A percentile compares a stretch with the other conserved stretches of the same genome.
phyloP scores from a whole-genome alignment of 140 eudicot genomes.

The Erigeron philadelphicus region DNA sequence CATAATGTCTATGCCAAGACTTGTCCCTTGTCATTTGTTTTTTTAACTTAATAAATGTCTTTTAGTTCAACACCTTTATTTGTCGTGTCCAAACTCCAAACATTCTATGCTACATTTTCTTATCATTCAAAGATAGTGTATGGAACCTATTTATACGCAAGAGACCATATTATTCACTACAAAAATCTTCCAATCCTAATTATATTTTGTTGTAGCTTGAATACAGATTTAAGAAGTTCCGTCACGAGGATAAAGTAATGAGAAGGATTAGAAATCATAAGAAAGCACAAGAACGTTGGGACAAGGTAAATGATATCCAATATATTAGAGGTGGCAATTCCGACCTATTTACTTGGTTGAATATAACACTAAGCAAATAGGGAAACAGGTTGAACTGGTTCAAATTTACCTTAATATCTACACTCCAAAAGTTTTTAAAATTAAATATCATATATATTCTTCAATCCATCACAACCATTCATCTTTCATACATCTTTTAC shows the following conservation, averaged over 20 bases:
- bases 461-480: no score
- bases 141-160: background rate
- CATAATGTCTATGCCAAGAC: no score
- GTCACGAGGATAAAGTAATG: constrained; percentile 61
- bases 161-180: background rate
- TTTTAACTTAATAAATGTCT: background rate
- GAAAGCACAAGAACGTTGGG: constrained; percentile 80
- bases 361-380: background rate
- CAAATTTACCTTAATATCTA: no score
- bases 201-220: constrained; percentile 49
- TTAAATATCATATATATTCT: no score
- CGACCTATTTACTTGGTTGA: background rate
- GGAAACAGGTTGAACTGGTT: background rate
- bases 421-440: no score
- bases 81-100: constrained; percentile 14
- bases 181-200: constrained; percentile 11
- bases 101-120: background rate
- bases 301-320: constrained; percentile 48
- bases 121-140: background rate
- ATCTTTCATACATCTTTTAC: no score
- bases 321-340: constrained; percentile 4
- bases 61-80: background rate
- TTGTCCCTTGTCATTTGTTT: background rate
- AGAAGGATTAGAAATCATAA: constrained; percentile 52
- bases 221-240: constrained; percentile 70